A percentile compares a stretch with the other conserved stretches of the same genome.
phyloP scores from a whole-genome alignment of 2,329 filamentous ascomycete species.

The Calonectria naviculata region DNA sequence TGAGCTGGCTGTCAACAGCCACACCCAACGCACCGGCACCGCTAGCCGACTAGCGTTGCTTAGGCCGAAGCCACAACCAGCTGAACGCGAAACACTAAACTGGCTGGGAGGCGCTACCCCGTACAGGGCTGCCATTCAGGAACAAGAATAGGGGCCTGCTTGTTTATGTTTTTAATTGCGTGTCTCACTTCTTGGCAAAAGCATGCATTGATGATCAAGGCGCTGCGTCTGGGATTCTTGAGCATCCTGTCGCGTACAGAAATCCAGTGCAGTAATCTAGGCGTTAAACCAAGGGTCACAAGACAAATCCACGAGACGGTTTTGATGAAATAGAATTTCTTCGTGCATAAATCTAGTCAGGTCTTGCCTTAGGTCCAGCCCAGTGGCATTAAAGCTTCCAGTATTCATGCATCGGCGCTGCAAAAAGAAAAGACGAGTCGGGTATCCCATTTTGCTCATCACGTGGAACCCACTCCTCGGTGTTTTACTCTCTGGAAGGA shows the following conservation, averaged over 20 bases:
- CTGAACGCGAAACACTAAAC: background rate
- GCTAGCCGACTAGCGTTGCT: background rate
- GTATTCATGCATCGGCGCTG: background rate
- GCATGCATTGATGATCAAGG: background rate
- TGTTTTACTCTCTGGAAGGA: background rate
- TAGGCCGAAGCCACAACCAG: background rate
- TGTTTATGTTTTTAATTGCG: background rate
- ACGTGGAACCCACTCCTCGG: background rate
- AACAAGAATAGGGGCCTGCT: background rate
- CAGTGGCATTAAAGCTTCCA: background rate
- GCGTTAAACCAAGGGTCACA: background rate
- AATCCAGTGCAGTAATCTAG: background rate
- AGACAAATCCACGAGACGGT: background rate
- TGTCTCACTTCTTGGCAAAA: background rate
- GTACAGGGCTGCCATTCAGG: background rate
- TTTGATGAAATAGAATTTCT: background rate
- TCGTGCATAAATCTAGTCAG: background rate
- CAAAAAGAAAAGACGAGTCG: background rate
- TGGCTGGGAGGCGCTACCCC: background rate
- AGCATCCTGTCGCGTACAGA: background rate
- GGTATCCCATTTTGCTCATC: background rate
- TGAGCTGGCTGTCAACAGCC: background rate
- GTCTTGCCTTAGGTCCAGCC: background rate
- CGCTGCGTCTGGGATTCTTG: background rate
- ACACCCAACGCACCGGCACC: background rate